Conservation (phyloP, 306 rosid genomes). For the Prunus mongolica region DNA sequence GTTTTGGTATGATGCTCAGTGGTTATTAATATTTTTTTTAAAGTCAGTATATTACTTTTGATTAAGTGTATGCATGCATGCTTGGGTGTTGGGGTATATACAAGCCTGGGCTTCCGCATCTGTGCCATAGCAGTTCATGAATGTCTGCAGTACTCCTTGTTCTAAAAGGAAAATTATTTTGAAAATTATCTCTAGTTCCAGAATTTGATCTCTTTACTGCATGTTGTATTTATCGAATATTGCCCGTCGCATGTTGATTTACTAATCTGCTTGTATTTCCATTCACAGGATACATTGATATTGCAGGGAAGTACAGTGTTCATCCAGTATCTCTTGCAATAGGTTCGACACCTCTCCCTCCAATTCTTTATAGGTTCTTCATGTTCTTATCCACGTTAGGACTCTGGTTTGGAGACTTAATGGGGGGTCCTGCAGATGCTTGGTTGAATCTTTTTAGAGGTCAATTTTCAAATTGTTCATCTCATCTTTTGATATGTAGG, state of each 20-base stretch:
- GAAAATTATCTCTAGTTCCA: background rate
- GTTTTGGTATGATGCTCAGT: background rate
- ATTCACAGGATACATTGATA: constrained; percentile 28
- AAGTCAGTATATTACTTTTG: background rate
- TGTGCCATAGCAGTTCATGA: background rate
- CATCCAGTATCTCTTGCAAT: constrained; percentile 88
- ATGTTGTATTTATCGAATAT: background rate
- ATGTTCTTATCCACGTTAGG: background rate
- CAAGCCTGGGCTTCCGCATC: background rate
- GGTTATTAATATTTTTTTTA: background rate
- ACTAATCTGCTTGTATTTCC: too few species aligned
- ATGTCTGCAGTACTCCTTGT: background rate
- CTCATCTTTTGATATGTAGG: too few species aligned
- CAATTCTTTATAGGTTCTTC: background rate
- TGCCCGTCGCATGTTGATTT: background rate
- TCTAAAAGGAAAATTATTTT: background rate
- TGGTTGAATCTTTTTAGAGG: too few species aligned
- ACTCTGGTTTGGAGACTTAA: background rate
- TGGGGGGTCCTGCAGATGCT: background rate
- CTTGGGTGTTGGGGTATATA: background rate
- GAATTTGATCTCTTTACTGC: background rate
- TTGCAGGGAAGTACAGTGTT: constrained; percentile 47
- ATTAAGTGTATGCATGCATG: background rate
- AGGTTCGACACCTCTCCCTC: constrained; percentile 44
- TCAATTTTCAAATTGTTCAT: too few species aligned